A percentile compares a stretch with the other conserved stretches of the same genome.
These are phyloP conservation scores for Naganishia albida DNA, from an alignment of 1,284 basidiomycete species.

Conservation along the genomic window DNA sequence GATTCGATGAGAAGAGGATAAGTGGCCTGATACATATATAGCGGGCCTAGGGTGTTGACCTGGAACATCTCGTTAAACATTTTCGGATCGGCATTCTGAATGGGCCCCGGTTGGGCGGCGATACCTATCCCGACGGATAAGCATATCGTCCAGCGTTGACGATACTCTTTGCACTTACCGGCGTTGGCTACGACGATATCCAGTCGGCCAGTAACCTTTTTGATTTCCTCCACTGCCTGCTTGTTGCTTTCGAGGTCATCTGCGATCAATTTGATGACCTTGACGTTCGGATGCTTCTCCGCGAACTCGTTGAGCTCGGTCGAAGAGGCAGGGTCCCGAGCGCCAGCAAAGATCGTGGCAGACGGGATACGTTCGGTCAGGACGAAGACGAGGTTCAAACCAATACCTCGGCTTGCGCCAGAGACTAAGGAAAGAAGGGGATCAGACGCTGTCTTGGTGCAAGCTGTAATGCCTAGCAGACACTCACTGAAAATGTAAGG, in stretches of 20 bases:
- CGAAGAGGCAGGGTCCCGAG: slow-evolving; percentile 34
- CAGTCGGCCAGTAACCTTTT: slow-evolving; percentile 28
- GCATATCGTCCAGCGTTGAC: background rate
- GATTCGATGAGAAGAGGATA: slow-evolving; percentile 29
- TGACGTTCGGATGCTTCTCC: slow-evolving; percentile 10
- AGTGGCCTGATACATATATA: slow-evolving; percentile 36
- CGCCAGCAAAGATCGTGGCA: slow-evolving; percentile 38
- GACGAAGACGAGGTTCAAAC: slow-evolving; percentile 32
- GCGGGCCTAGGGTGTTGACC: slow-evolving; percentile 37
- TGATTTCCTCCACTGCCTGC: slow-evolving; percentile 29
- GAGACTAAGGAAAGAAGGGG: slow-evolving; percentile 27
- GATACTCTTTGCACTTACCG: background rate
- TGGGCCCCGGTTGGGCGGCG: background rate
- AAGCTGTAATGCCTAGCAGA: too few species aligned
- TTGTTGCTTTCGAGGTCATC: slow-evolving; percentile 32
- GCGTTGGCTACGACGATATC: slow-evolving; percentile 35
- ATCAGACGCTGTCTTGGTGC: too few species aligned
- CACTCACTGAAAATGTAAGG: too few species aligned
- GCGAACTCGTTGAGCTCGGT: slow-evolving; percentile 33
- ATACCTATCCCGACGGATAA: background rate
- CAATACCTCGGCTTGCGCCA: slow-evolving; percentile 37
- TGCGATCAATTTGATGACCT: slow-evolving; percentile 31
- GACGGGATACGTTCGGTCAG: slow-evolving; percentile 29
- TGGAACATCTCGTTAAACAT: slow-evolving; percentile 23
- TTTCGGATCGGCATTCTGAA: background rate